Percentiles rank a stretch among this genome's conserved stretches.
These are phyloP conservation scores for Coffea eugenioides DNA, from an alignment of 257 asterid species.

Conservation along the genomic window DNA sequence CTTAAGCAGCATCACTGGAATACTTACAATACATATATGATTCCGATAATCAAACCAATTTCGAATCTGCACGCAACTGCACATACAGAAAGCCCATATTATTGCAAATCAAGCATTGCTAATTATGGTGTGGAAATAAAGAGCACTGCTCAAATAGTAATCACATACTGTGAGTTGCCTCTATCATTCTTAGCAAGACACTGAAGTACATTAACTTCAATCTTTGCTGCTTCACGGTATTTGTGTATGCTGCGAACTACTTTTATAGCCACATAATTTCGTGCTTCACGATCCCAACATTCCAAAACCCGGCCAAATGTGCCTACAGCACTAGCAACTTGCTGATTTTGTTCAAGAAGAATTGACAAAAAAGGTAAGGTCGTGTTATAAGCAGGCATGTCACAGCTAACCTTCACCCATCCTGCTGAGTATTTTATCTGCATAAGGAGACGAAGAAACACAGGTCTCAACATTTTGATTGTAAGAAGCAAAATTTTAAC, in stretches of 20 bases:
- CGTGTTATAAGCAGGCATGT: conserved; percentile 59
- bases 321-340: conserved; percentile 90
- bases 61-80: conserved; percentile 80
- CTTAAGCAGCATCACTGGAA: conserved; percentile 10
- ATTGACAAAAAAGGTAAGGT: conserved; percentile 49
- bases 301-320: conserved; percentile 93
- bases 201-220: conserved; percentile 67
- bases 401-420: conserved; percentile 95
- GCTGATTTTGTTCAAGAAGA: conserved; percentile 71
- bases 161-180: conserved; percentile 62
- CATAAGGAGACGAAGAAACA: neutral
- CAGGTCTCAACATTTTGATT: neutral
- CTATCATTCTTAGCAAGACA: conserved; percentile 54
- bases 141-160: neutral
- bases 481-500: neutral
- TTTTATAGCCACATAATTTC: conserved; percentile 70
- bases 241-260: conserved; percentile 69
- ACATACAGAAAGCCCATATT: neutral
- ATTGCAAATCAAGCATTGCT: conserved; percentile 2
- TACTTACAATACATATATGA: conserved; percentile 82
- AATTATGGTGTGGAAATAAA: conserved; percentile 7
- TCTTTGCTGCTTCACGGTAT: conserved; percentile 85
- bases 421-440: conserved; percentile 89
- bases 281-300: conserved; percentile 79
- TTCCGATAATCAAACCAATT: conserved; percentile 86